Conservation (phyloP, 805 yeast species). For the Wickerhamiella siamensis region DNA sequence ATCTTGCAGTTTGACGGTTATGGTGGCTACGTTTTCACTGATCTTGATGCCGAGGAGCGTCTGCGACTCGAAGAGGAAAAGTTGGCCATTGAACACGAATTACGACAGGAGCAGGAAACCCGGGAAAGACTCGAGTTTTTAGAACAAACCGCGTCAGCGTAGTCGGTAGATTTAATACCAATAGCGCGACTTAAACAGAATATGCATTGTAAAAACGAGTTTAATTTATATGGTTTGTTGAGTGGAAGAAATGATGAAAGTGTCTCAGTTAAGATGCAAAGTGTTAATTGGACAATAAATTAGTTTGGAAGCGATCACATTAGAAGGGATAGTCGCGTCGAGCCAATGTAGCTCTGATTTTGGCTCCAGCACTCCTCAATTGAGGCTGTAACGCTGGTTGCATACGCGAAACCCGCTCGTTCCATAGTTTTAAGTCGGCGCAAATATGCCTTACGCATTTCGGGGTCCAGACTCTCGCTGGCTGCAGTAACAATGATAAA, state of each 20-base stretch:
- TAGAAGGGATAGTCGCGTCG: slow-evolving; percentile 29
- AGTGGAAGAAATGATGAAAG: background rate
- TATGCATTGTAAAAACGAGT: background rate
- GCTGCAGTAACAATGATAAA: slow-evolving; percentile 46
- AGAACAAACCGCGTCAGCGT: slow-evolving; percentile 7
- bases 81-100: slow-evolving; percentile 47
- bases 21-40: slow-evolving; percentile 48
- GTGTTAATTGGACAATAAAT: background rate
- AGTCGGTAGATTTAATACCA: background rate
- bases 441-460: slow-evolving; percentile 27
- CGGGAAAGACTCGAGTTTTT: slow-evolving; percentile 53
- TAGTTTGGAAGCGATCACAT: slow-evolving; percentile 24
- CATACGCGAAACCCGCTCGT: slow-evolving; percentile 31
- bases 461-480: slow-evolving; percentile 35
- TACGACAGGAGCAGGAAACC: slow-evolving; percentile 58
- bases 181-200: background rate
- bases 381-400: slow-evolving; percentile 22
- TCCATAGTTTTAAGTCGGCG: slow-evolving; percentile 31
- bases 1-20: slow-evolving; percentile 77
- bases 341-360: slow-evolving; percentile 34
- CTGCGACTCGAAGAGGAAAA: slow-evolving; percentile 67
- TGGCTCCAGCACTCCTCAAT: slow-evolving; percentile 42
- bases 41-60: slow-evolving; percentile 59
- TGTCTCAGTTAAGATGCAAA: background rate
- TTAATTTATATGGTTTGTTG: background rate